A percentile compares a stretch with the other conserved stretches of the same genome.
Conservation (phyloP, 495 filamentous ascomycete genomes). For the Pyrenopolyporus hunteri region DNA sequence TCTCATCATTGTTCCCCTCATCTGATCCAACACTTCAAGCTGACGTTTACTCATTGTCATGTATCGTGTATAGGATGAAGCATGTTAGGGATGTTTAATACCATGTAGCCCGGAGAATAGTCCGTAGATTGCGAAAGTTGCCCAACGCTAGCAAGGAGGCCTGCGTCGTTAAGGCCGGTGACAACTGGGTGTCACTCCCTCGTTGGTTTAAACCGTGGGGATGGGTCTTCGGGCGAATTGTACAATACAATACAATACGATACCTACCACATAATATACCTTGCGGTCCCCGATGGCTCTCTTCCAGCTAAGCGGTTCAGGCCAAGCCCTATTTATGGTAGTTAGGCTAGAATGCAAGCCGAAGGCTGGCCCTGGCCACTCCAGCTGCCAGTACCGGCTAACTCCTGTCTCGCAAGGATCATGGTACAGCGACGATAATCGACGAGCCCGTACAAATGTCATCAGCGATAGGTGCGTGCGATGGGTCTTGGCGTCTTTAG, state of each 20-base stretch:
- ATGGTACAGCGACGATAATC: slow-evolving; percentile 37
- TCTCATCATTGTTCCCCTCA: slow-evolving; percentile 14
- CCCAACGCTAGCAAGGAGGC: slow-evolving; percentile 30
- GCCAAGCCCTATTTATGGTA: slow-evolving; percentile 5
- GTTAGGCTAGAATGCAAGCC: slow-evolving; percentile 5
- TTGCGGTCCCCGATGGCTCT: neutral
- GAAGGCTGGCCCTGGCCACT: slow-evolving; percentile 5
- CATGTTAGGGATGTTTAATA: slow-evolving; percentile 19
- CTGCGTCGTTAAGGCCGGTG: slow-evolving; percentile 23
- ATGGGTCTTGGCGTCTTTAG: slow-evolving; percentile 26
- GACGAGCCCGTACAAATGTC: slow-evolving; percentile 34
- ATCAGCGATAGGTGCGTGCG: slow-evolving; percentile 28
- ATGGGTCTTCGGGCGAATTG: slow-evolving; percentile 17
- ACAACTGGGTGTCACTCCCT: slow-evolving; percentile 11
- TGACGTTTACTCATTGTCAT: too few relatives aligned
- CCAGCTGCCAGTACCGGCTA: slow-evolving; percentile 17
- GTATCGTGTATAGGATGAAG: slow-evolving; percentile 28
- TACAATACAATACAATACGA: too few relatives aligned
- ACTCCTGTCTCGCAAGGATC: slow-evolving; percentile 38
- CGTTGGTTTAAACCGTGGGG: slow-evolving; percentile 26
- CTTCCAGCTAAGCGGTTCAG: slow-evolving; percentile 6
- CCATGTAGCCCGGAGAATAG: slow-evolving; percentile 34
- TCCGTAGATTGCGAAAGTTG: slow-evolving; percentile 18
- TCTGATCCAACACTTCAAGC: slow-evolving; percentile 13
- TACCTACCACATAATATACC: neutral